Base-by-base conservation (phyloP, 73 alveolate species). In the Paramecium caudatum region DNA sequence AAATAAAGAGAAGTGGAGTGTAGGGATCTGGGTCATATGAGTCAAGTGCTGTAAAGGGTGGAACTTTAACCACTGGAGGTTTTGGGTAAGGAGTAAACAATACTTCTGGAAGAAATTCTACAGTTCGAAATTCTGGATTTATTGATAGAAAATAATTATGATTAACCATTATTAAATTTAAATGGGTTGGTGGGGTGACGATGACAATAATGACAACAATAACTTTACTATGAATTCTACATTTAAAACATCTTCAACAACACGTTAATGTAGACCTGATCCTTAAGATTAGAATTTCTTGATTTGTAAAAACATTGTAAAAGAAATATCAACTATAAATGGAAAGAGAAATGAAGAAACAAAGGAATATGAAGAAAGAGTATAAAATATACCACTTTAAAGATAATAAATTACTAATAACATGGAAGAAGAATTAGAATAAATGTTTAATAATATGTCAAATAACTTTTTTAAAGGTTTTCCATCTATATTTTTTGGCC, bases 331-430 rank as follows among this genome's bases (percentile, higher is more conserved):
- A 12, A 63, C 82, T 30, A 63, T 33, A 8, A 63, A 63, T 63
- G 82, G 82, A 0, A 23, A 63, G 50, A 63, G 82, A 13, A 30
- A 63, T 12, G 82, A 63, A 16, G 82, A 63, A 63, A 63, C 48
- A 63, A 63, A 63, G 33, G 82, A 63, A 63, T 63, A 63, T 63
- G 82, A 63, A 63, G 82, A 63, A 27, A 63, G 82, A 63, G 34
- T 63, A 6, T 32, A 63, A 63, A 50, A 19, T 50, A 25, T 25
- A 25, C 25, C 41, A 50, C 21, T 34, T 25, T 25, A 39, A 21
- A 50, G 30, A 9, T 21, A 50, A 50, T 0, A 50, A 5, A 25
- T 15, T 17, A 50, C 30, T 50, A 50, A 19, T 50, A 25, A 50
- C 21, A 50, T 50, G 78, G 78, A 50, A 6, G 78, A 50, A 19